phyloP scores from a whole-genome alignment of 352 stramenopile genomes.

The Phytophthora constricta region DNA sequence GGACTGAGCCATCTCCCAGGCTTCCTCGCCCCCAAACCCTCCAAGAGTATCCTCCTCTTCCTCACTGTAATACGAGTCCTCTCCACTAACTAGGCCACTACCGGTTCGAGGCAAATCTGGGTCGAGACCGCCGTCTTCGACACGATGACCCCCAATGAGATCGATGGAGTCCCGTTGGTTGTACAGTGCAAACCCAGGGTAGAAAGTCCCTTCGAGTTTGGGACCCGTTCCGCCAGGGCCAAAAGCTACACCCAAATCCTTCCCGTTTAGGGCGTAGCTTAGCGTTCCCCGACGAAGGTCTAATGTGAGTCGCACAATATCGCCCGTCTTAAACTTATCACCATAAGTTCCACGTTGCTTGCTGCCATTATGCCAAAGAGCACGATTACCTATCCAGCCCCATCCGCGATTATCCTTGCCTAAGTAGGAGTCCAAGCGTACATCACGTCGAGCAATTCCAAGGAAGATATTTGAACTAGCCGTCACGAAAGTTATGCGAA shows the following conservation, averaged over 20 bases:
- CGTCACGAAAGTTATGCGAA: slow-evolving; percentile 86
- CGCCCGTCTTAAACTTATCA: slow-evolving; percentile 91
- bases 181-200: slow-evolving; percentile 87
- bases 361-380: slow-evolving; percentile 90
- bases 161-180: slow-evolving; percentile 90
- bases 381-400: slow-evolving; percentile 92
- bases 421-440: slow-evolving; percentile 89
- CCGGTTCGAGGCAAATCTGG: slow-evolving; percentile 36
- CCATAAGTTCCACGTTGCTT: slow-evolving; percentile 91
- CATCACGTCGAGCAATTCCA: slow-evolving; percentile 83
- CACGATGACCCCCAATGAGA: slow-evolving; percentile 81
- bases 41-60: slow-evolving; percentile 72
- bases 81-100: slow-evolving; percentile 43
- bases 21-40: slow-evolving; percentile 35
- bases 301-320: slow-evolving; percentile 84
- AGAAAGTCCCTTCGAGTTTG: slow-evolving; percentile 89
- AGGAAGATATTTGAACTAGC: slow-evolving; percentile 92
- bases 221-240: slow-evolving; percentile 83
- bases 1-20: slow-evolving; percentile 46
- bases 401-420: slow-evolving; percentile 93
- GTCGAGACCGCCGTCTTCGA: slow-evolving; percentile 66
- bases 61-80: slow-evolving; percentile 86
- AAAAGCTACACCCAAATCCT: slow-evolving; percentile 90
- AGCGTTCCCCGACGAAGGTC: slow-evolving; percentile 85
- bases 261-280: slow-evolving; percentile 90